These are phyloP conservation scores for Entonaema liquescens DNA, from an alignment of 495 filamentous ascomycete species.

Conservation along the genomic window DNA sequence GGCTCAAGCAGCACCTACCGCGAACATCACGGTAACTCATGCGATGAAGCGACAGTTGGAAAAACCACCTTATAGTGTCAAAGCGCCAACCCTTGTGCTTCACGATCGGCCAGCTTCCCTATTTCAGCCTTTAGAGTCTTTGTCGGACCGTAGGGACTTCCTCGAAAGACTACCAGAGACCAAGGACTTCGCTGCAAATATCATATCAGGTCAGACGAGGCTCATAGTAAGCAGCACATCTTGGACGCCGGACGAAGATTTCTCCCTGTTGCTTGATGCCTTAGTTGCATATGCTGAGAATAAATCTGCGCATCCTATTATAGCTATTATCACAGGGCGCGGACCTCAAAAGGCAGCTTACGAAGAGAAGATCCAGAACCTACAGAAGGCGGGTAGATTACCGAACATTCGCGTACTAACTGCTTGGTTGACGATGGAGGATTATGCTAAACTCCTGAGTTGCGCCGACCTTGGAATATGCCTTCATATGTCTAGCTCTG, in stretches of 20 bases:
- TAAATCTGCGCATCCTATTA: slow-evolving; percentile 59
- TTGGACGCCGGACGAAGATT: slow-evolving; percentile 98
- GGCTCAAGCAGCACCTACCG: slow-evolving; percentile 68
- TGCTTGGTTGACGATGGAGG: slow-evolving; percentile 80
- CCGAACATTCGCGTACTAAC: slow-evolving; percentile 75
- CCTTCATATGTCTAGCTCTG: slow-evolving; percentile 90
- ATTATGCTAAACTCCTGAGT: slow-evolving; percentile 88
- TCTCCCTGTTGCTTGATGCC: slow-evolving; percentile 86
- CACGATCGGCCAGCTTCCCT: slow-evolving; percentile 89
- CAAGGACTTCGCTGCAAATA: slow-evolving; percentile 58
- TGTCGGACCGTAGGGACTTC: slow-evolving; percentile 61
- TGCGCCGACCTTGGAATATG: slow-evolving; percentile 90
- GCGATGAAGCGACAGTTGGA: slow-evolving; percentile 83
- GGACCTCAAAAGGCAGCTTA: slow-evolving; percentile 85
- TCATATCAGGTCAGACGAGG: slow-evolving; percentile 64
- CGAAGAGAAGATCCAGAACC: slow-evolving; percentile 64
- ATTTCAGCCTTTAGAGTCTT: slow-evolving; percentile 72
- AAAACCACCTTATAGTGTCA: slow-evolving; percentile 66
- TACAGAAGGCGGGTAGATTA: slow-evolving; percentile 68
- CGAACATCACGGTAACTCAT: slow-evolving; percentile 86
- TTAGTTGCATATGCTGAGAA: slow-evolving; percentile 71
- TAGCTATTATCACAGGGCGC: slow-evolving; percentile 92
- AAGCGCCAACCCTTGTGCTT: slow-evolving; percentile 70
- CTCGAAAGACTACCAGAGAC: slow-evolving; percentile 69
- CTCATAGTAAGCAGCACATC: slow-evolving; percentile 91